Evolutionary conservation across 2,329 filamentous ascomycete genomes (phyloP).

Genomic region (Stromatinia cepivora): DNA sequence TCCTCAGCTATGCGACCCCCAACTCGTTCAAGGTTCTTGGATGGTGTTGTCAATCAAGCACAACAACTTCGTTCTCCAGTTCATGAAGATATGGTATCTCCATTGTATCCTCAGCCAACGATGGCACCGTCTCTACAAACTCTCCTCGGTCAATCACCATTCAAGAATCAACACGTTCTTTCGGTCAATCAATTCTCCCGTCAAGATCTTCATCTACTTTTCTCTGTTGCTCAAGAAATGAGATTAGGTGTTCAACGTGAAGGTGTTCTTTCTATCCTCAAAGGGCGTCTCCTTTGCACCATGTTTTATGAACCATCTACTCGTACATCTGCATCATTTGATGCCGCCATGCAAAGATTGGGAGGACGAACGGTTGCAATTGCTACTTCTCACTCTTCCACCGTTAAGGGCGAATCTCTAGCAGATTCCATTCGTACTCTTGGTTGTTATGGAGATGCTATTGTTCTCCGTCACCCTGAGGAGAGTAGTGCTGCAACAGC

Average conservation of each 20-base stretch:
- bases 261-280: constrained; percentile 83
- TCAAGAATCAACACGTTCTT: constrained; percentile 86
- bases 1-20: constrained; percentile 41
- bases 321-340: constrained; percentile 91
- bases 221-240: constrained; percentile 98
- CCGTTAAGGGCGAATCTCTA: constrained; percentile 90
- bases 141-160: constrained; percentile 75
- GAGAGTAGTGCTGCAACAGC: constrained; percentile 79
- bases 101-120: constrained; percentile 51
- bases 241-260: constrained; percentile 89
- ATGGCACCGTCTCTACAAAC: constrained; percentile 65
- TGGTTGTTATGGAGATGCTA: constrained; percentile 89
- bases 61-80: constrained; percentile 41
- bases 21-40: constrained; percentile 42
- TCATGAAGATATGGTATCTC: constrained; percentile 50
- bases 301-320: constrained; percentile 99
- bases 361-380: constrained; percentile 84
- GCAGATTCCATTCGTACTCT: constrained; percentile 93
- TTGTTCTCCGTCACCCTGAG: constrained; percentile 92
- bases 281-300: constrained; percentile 81
- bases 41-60: constrained; percentile 40
- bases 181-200: constrained; percentile 90
- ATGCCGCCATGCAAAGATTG: constrained; percentile 97
- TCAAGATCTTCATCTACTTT: constrained; percentile 85
- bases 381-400: constrained; percentile 80